Base-by-base conservation (phyloP, 2,329 filamentous ascomycete species). In the Microcera coccophila region DNA sequence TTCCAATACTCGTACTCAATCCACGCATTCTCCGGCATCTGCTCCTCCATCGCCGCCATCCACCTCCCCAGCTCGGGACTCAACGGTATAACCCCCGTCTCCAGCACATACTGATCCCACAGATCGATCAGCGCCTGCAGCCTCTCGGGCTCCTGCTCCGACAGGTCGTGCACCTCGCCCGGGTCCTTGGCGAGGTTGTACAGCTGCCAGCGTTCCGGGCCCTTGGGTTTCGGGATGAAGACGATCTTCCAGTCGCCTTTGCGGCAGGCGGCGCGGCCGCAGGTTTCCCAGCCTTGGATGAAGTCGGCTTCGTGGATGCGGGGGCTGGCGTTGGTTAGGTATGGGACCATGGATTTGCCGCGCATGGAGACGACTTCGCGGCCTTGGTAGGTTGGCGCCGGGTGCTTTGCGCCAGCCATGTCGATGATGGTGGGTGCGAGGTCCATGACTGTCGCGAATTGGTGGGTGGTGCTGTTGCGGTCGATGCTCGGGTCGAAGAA, bases 1-100 rank as follows among this genome's bases (percentile, higher is more conserved):
- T 68, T 65, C 78, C 78, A 83, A 50, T 82, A 82, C 60, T 82
- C 77, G 58, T 80, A 81, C 62, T 82, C 78, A 63, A 82, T 81
- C 79, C 78, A 82, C 5, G 73, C 76, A 55, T 82, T 79, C 59
- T 83, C 78, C 1, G 74, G 75, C 79, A 82, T 82, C 67, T 82
- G 78, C 45, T 74, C 78, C 60, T 83, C 79, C 53, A 75, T 79
- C 0, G 77, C 78, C 43, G 75, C 75, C 39, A 83, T 65, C 65
- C 75, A 82, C 3, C 73, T 64, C 0, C 79, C 79, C 33, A 82
- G 59, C 47, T 77, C 78, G 2, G 76, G 79, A 14, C 44, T 45
- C 12, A 53, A 29, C 16, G 42, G 42, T 3, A 44, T 19, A 5
- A 54, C 41, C 1, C 55, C 57, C n/a, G 48, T 55, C 32, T 52